These are phyloP conservation scores for Trypanosomatidae sp. DNA, from an alignment of 208 protist species.

Conservation along the genomic window DNA sequence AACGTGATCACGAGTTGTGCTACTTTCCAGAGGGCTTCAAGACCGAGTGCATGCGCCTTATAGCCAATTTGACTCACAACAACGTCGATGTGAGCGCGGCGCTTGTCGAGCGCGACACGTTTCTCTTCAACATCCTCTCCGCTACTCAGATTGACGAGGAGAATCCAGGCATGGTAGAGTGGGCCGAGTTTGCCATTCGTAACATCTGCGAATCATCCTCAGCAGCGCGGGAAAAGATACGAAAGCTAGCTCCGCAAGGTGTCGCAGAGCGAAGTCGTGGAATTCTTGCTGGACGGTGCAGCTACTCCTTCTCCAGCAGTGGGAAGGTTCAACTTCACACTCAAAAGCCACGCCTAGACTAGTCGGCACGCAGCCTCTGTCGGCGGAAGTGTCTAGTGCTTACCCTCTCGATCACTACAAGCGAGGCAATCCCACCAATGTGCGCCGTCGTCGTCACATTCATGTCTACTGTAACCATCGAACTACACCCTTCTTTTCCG, in stretches of 20 bases:
- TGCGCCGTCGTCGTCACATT: background rate
- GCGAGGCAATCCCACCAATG: background rate
- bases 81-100: conserved; percentile 40
- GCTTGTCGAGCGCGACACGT: conserved; percentile 35
- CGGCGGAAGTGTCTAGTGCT: background rate
- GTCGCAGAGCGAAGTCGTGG: conserved; percentile 52
- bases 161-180: conserved; percentile 88
- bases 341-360: conserved; percentile 4
- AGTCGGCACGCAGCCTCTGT: background rate
- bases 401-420: background rate
- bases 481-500: background rate
- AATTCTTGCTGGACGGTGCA: conserved; percentile 44
- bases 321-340: conserved; percentile 37
- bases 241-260: conserved; percentile 43
- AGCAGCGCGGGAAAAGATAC: conserved; percentile 60
- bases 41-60: conserved; percentile 69
- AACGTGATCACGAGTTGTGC: conserved; percentile 64
- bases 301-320: conserved; percentile 33
- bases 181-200: conserved; percentile 85
- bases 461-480: conserved; percentile 1
- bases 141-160: conserved; percentile 85
- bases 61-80: conserved; percentile 70
- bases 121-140: conserved; percentile 61
- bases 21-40: conserved; percentile 82
- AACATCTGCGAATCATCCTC: conserved; percentile 73